Evolutionary conservation across 2,329 filamentous ascomycete genomes (phyloP), one percentile per base, ranked within the genome.

Genomic region (Penicillium sp.): DNA sequence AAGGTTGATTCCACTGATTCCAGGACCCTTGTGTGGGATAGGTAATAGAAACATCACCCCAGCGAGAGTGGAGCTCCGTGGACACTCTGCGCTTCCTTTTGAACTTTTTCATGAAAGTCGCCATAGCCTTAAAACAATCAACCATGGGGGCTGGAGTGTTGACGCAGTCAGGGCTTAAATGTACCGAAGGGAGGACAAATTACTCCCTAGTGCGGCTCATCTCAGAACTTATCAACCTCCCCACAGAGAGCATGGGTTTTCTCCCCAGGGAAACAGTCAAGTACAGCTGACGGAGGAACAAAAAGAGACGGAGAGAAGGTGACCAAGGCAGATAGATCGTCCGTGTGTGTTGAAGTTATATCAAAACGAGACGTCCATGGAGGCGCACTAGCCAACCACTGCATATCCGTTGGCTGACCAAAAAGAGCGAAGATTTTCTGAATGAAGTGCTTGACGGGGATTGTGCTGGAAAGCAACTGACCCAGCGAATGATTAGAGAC

Each of bases 21-120:
- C 75, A 77, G n/a, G 74, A 75, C 25, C 74, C 74, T 37, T 70
- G 63, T 37, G 66, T 75, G 22, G 75, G 75, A 61, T 70, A 71
- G 25, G 69, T 73, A 59, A 77, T 77, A 16, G 71, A 61, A 36
- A 67, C 61, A 61, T 77, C 75, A 4, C 75, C 75, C 70, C 73
- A 77, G 59, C 73, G 70, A 30, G 71, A 64, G 60, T 76, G 69
- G 36, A 76, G 57, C 31, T 73, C 67, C 1, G 71, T 72, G 4
- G 72, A 71, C 7, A 74, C 58, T 58, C 66, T 67, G 47, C 68
- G 69, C 59, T 72, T 73, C 55, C 63, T 62, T 49, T 70, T 63
- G 49, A 73, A 61, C 57, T 67, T 72, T 38, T 65, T 65, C 43
- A 73, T 63, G 35, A 73, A 58, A 37, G 59, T 61, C 37, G 67